These are phyloP conservation scores for Theobroma cacao DNA, from an alignment of 345 rosid species.

Conservation along the genomic window DNA sequence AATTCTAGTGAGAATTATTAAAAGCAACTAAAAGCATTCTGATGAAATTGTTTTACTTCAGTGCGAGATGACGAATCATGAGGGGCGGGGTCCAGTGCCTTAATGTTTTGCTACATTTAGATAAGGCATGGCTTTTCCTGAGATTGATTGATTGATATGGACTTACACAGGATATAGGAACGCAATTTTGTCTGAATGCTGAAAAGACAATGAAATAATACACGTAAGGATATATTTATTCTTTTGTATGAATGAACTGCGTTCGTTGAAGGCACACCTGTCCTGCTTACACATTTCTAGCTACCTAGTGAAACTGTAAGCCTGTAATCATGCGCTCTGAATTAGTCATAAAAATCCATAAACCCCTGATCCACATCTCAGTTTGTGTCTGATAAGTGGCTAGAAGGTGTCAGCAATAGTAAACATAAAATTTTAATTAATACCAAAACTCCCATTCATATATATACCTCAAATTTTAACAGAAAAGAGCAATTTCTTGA, in stretches of 20 bases:
- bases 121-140: not conserved
- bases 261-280: not conserved
- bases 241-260: not conserved
- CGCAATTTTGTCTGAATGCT: not conserved
- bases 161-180: not conserved
- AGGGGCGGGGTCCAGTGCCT: not conserved
- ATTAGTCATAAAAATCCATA: not conserved
- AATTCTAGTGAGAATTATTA: not conserved
- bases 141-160: not conserved
- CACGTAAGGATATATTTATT: not conserved
- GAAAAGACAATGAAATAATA: not conserved
- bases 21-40: not conserved
- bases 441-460: not conserved
- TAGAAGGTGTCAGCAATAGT: not conserved
- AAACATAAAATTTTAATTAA: not conserved
- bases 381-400: not conserved
- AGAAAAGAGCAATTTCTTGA: too few species aligned
- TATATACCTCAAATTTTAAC: not conserved
- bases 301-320: not conserved
- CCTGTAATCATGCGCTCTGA: not conserved
- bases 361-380: not conserved
- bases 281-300: not conserved
- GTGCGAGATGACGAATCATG: slow-evolving; percentile 9
- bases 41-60: not conserved
- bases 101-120: not conserved